A percentile compares a stretch with the other conserved stretches of the same genome.
These are phyloP conservation scores for Salix arbutifolia DNA, from an alignment of 345 rosid genomes.

Conservation along the genomic window DNA sequence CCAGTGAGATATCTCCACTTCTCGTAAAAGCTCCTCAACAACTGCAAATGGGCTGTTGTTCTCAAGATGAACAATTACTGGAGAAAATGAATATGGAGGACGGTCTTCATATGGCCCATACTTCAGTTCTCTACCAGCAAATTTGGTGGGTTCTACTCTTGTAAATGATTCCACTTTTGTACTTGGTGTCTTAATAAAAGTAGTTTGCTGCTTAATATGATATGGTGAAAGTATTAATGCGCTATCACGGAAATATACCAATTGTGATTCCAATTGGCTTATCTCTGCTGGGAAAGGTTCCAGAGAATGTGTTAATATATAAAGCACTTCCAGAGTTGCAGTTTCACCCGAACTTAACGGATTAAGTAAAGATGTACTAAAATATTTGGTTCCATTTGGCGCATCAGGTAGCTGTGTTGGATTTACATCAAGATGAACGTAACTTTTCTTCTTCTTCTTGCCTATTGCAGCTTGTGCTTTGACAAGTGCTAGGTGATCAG, in stretches of 20 bases:
- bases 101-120: constrained; percentile 90
- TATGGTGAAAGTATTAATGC: constrained; percentile 75
- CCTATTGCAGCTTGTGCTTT: constrained; percentile 71
- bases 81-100: constrained; percentile 66
- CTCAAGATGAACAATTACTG: constrained; percentile 79
- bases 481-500: constrained; percentile 58
- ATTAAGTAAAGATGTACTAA: constrained; percentile 43
- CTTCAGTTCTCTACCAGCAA: constrained; percentile 66
- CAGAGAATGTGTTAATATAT: constrained; percentile 67
- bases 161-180: constrained; percentile 84
- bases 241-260: constrained; percentile 79
- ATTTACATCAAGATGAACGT: constrained; percentile 53
- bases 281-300: constrained; percentile 95
- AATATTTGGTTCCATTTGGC: constrained; percentile 68
- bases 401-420: constrained; percentile 63
- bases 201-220: constrained; percentile 68
- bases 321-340: constrained; percentile 74
- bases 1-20: constrained; percentile 98
- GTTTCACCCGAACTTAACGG: constrained; percentile 63
- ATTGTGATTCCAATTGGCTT: constrained; percentile 87
- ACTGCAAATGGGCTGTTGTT: constrained; percentile 94
- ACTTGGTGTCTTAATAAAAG: constrained; percentile 78
- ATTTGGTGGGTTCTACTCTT: constrained; percentile 70
- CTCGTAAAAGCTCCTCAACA: constrained; percentile 94
- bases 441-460: constrained; percentile 77